Evolutionary conservation across 2,329 filamentous ascomycete genomes (phyloP), one percentile per base, ranked within the genome.

Genomic region (Furcasterigmium furcatum): DNA sequence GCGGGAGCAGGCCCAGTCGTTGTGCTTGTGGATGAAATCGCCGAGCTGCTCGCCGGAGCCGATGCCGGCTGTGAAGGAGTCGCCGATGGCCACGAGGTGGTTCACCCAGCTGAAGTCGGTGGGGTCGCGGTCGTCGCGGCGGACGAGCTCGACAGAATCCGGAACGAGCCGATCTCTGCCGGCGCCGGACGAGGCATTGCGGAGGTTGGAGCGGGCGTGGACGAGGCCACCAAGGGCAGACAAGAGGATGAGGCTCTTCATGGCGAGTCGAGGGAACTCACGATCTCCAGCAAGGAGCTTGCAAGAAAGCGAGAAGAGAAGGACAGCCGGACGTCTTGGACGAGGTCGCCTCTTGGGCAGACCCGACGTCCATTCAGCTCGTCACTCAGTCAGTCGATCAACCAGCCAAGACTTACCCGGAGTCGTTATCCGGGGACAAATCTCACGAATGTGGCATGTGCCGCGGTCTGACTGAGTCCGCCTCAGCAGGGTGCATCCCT

Each of bases 1-100:
- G 19, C 62, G 56, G 4, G 62, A 59, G 46, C 62, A 65, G 14
- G 46, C 18, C 53, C 54, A 58, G 38, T 53, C 41, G 34, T 41
- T 32, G 10, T 30, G 18, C 32, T 22, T 21, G 18, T 36, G 14
- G 18, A 45, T 42, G 20, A 52, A 49, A 20, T 41, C 27, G n/a
- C 12, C 24, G 10, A 24, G 43, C 10, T 32, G 6, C 14, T 39
- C 32, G n/a, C 14, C 42, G 5, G 30, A 32, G 30, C 13, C 30
- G 30, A n/a, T 32, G 30, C 9, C 30, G 30, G 30, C 30, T 32
- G 30, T 32, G 9, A 32, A 32, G 25, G 25, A 29, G 25, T 29
- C 25, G 25, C 25, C 25, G 25, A 29, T 59, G 34, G 34, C 34
- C 19, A 20, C 34, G 19, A 20, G 34, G n/a, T 20, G 34, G n/a